These are phyloP conservation scores for Cladophialophora yegresii DNA, from an alignment of 2,329 filamentous ascomycete genomes.

Conservation along the genomic window DNA sequence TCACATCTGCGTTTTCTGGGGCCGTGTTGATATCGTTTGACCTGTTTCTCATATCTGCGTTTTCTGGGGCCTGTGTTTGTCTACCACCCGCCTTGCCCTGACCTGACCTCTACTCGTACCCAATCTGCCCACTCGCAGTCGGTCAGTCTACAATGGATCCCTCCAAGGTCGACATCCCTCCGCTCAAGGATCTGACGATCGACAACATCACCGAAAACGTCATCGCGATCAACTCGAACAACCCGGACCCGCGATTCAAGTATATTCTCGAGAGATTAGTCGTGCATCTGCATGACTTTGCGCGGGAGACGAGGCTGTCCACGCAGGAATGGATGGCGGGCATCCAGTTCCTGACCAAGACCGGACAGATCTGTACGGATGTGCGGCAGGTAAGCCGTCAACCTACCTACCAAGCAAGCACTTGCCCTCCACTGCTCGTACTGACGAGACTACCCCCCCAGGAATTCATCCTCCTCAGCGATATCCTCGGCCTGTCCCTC, in stretches of 20 bases:
- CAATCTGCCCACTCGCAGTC: not conserved
- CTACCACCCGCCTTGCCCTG: too few relatives aligned
- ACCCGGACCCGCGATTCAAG: constrained; percentile 64
- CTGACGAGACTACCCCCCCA: constrained; percentile 38
- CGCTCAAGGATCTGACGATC: constrained; percentile 39
- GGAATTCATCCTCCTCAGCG: constrained; percentile 81
- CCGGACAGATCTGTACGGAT: constrained; percentile 72
- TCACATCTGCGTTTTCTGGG: not conserved
- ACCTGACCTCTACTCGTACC: not conserved
- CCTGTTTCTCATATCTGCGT: too few relatives aligned
- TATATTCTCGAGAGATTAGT: constrained; percentile 74
- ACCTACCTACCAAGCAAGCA: not conserved
- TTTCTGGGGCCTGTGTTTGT: too few relatives aligned
- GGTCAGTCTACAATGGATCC: constrained; percentile 44
- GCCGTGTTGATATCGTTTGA: not conserved
- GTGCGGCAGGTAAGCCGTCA: constrained; percentile 70
- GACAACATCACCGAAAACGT: constrained; percentile 42
- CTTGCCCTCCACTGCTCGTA: not conserved
- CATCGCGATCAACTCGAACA: constrained; percentile 72
- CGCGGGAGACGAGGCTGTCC: constrained; percentile 73
- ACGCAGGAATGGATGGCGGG: constrained; percentile 77
- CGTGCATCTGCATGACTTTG: constrained; percentile 78
- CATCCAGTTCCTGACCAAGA: constrained; percentile 69
- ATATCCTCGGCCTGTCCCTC: constrained; percentile 75
- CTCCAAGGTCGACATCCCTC: constrained; percentile 46